A percentile compares a stretch with the other conserved stretches of the same genome.
These are phyloP conservation scores for Babesia gibsoni DNA, from an alignment of 169 alveolate genomes.

Conservation along the genomic window DNA sequence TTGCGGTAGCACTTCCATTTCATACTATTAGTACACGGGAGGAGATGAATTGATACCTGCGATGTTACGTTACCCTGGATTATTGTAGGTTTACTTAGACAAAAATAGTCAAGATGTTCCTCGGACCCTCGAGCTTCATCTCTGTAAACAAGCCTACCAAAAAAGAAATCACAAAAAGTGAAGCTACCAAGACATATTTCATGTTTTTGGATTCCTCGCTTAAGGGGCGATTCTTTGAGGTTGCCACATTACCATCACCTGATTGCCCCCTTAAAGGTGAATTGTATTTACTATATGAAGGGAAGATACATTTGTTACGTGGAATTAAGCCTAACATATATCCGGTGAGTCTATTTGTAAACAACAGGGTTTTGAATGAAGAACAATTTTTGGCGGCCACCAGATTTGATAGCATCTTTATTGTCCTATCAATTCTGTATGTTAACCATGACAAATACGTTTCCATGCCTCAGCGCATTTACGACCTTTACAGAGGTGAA, in stretches of 20 bases:
- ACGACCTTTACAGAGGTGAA: constrained; percentile 31
- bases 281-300: constrained; percentile 1
- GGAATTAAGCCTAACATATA: constrained; percentile 50
- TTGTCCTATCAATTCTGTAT: constrained; percentile 44
- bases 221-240: background rate
- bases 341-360: constrained; percentile 46
- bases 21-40: no score
- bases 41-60: no score
- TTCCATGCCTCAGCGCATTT: constrained; percentile 43
- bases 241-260: constrained; percentile 44
- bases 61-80: no score
- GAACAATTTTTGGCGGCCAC: constrained; percentile 36
- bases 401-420: constrained; percentile 42
- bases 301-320: constrained; percentile 32
- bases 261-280: background rate
- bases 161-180: background rate
- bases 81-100: no score
- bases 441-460: constrained; percentile 25
- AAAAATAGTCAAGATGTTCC: constrained; percentile 26
- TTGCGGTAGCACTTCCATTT: no score
- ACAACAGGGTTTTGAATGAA: constrained; percentile 9
- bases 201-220: constrained; percentile 19
- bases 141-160: constrained; percentile 1
- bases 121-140: constrained; percentile 11
- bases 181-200: background rate